Conservation (phyloP, 1,139 yeast species). For the Lodderomyces theae region DNA sequence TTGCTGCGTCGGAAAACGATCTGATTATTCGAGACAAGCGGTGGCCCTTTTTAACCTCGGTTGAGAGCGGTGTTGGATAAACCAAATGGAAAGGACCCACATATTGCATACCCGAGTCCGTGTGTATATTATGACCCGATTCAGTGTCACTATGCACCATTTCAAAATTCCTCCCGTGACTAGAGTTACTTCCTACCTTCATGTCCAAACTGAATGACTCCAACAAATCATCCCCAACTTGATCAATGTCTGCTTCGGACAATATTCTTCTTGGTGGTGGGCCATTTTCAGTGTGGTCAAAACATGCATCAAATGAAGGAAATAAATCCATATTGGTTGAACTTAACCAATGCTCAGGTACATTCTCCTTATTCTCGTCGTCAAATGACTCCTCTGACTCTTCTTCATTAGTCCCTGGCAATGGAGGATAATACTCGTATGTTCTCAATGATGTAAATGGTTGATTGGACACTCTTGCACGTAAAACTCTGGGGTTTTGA, state of each 20-base stretch:
- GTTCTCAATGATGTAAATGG: slow-evolving; percentile 42
- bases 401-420: not conserved
- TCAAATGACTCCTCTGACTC: not conserved
- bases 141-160: not conserved
- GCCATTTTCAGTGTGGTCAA: not conserved
- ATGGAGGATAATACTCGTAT: slow-evolving; percentile 12
- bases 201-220: not conserved
- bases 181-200: slow-evolving; percentile 1
- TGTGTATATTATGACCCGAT: not conserved
- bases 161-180: not conserved
- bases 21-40: slow-evolving; percentile 8
- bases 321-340: not conserved
- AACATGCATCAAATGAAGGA: slow-evolving; percentile 2
- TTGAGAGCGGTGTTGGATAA: slow-evolving; percentile 3
- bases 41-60: not conserved
- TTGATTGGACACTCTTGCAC: slow-evolving; percentile 34
- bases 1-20: not conserved
- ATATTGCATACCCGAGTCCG: slow-evolving; percentile 2
- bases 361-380: slow-evolving; percentile 3
- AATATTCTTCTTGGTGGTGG: not conserved
- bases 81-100: slow-evolving; percentile 9
- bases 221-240: not conserved
- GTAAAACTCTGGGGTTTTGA: slow-evolving; percentile 38
- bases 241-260: not conserved
- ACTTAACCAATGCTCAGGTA: not conserved